Evolutionary conservation across 192 early-diverging fungal genomes (phyloP).

Genomic region (Coemansia sp.): DNA sequence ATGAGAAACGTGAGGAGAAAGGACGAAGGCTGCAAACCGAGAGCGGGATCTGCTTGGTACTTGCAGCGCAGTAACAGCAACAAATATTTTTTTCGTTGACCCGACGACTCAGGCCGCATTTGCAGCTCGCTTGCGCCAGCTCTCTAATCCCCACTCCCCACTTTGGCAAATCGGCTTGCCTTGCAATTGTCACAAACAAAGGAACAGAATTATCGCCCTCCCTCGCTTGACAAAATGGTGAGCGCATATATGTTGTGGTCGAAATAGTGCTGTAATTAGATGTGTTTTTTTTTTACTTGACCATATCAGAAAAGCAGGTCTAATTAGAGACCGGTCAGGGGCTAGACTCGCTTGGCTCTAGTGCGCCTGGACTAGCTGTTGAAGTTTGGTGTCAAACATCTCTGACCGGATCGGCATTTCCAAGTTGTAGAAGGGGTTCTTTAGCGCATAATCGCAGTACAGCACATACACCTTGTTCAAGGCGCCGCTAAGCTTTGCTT

Average conservation of each 20-base stretch:
- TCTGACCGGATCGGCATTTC: slow-evolving; percentile 99
- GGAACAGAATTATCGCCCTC: neutral
- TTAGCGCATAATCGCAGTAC: slow-evolving; percentile 98
- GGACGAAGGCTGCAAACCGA: neutral
- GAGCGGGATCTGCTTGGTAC: neutral
- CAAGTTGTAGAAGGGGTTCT: slow-evolving; percentile 98
- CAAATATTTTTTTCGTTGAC: neutral
- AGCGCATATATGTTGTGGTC: neutral
- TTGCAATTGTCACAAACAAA: neutral
- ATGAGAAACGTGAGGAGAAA: neutral
- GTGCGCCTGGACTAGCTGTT: slow-evolving; percentile 36
- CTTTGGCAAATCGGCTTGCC: neutral
- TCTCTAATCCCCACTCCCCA: slow-evolving; percentile 2
- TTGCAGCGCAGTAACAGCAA: neutral
- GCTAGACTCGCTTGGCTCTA: neutral
- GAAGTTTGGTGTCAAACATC: slow-evolving; percentile 85
- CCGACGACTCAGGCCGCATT: slow-evolving; percentile 4
- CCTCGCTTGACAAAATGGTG: neutral
- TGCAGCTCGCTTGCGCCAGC: slow-evolving; percentile 1
- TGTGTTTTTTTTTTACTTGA: neutral
- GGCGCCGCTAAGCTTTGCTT: slow-evolving; percentile 57
- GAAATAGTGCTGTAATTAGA: neutral
- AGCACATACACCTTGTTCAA: slow-evolving; percentile 78
- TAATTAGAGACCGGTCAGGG: neutral
- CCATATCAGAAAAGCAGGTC: neutral